Evolutionary conservation across 2,329 filamentous ascomycete species (phyloP).

Genomic region (Scytalidium sp.): DNA sequence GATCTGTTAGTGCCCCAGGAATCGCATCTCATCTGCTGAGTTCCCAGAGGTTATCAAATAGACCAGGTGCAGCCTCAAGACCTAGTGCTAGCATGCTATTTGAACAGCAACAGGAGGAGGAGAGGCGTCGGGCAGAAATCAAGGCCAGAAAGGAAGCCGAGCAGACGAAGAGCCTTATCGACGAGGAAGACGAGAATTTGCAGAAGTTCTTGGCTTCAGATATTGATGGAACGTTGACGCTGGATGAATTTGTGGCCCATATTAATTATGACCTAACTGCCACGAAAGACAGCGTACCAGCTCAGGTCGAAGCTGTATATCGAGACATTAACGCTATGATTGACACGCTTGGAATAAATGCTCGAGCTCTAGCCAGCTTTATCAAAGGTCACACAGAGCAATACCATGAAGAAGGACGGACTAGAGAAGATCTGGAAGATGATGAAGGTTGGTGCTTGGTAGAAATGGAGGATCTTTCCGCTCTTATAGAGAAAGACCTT

Average conservation of each 20-base stretch:
- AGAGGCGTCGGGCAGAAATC: conserved; percentile 26
- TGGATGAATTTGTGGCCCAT: conserved; percentile 68
- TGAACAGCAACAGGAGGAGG: conserved; percentile 23
- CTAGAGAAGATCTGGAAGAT: conserved; percentile 65
- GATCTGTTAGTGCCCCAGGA: conserved; percentile 59
- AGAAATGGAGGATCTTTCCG: conserved; percentile 68
- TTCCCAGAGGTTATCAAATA: conserved; percentile 43
- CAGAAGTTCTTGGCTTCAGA: conserved; percentile 60
- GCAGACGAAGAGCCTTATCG: conserved; percentile 54
- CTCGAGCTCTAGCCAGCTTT: conserved; percentile 55
- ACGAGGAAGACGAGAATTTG: conserved; percentile 68
- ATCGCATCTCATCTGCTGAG: conserved; percentile 53
- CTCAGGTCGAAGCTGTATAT: conserved; percentile 66
- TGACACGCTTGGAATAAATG: conserved; percentile 85
- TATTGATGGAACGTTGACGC: conserved; percentile 55
- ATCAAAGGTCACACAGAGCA: conserved; percentile 64
- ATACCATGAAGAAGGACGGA: conserved; percentile 51
- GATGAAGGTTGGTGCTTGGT: conserved; percentile 70
- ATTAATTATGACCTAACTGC: conserved; percentile 48
- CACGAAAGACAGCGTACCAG: conserved; percentile 50
- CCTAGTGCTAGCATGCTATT: conserved; percentile 11
- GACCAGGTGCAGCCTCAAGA: conserved; percentile 41
- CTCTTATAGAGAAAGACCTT: conserved; percentile 63
- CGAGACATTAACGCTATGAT: conserved; percentile 92
- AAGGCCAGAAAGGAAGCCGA: conserved; percentile 55